Base-by-base conservation (phyloP, 805 yeast genomes). In the Candida ovalis region DNA sequence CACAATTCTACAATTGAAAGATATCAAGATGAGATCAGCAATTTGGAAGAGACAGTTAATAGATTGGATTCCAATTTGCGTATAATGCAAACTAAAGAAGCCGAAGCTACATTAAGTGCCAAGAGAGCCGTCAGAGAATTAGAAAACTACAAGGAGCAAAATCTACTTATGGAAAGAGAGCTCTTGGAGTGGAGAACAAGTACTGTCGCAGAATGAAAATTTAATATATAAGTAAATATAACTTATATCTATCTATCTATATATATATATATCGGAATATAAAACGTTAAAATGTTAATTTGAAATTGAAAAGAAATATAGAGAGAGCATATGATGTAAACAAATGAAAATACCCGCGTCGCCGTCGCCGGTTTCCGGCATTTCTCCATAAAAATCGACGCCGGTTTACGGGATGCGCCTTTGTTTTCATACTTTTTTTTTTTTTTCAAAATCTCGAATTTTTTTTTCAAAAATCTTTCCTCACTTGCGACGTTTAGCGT, bases 21-120 rank as follows among this genome's bases (percentile, higher is more conserved):
- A 45, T 81, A 81, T 49, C 78, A 78, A 50, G 82, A 77, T 44
- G 90, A 84, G 54, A 81, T 80, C 57, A 70, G 75, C 51, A 74
- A 75, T 45, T 74, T 76, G 50, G 84, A 80, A 51, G 71, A 73
- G 40, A 77, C 78, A 48, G 71, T 82, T 28, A 51, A 63, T 13
- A 76, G 68, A 61, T 70, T 73, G 67, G 76, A 66, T 55, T 72
- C 63, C 41, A 73, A 67, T n/a, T 58, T 78, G n/a, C 67, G 60
- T 19, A 59, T 64, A 23, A 59, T 79, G 55, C 78, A 73, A 47
- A 65, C 66, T 42, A 70, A 72, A 22, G 77, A 78, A 38, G 67
- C 76, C 3, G 74, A 73, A 37, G 71, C 76, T 21, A 70, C 68
- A 41, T 57, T 77, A 50, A 66, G 63, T 37, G 56, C 72, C 37